Evolutionary conservation across 495 filamentous ascomycete genomes (phyloP), one percentile per base, ranked within the genome.

Genomic region (Aspergillus asperescens): DNA sequence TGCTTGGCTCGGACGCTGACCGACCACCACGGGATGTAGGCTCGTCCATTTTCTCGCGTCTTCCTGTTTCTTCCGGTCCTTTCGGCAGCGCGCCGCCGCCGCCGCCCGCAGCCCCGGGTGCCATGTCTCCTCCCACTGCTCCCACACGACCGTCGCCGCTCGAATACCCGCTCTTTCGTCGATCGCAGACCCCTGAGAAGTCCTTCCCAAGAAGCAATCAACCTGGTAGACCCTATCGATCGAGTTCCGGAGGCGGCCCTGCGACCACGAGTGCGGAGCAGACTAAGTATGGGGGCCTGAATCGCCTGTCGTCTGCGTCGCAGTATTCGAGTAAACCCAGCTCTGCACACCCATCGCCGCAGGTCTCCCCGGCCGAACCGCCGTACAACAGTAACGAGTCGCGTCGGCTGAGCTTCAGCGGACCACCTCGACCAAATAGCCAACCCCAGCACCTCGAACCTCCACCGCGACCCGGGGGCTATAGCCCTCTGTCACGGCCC

Each of bases 171-270:
- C 62, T 77, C 7, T 84, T 81, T 56, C 81, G 83, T 34, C 79
- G 85, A 34, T 86, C 88, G 2, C 82, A 87, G 57, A 91, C 88
- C 1, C 88, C 88, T 7, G 86, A 90, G 24, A 81, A 81, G 48
- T 71, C 63, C 12, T 70, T 61, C 51, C 61, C 66, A 7, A 74
- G 67, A 55, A 59, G 51, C 12, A 59, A 52, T 8, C 62, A 59
- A 40, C 50, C 63, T 10, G 61, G 58, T 23, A 68, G 74, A 8
- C 62, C 69, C 0, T 77, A 72, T 40, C 70, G 72, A 46, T 72
- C 77, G 13, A 67, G 67, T 24, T 79, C 77, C 0, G 71, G 71
- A 4, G 71, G 71, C 8, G 60, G 68, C 13, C 59, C 70, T 2
- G 60, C 62, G 38, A 34, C 64, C 3, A 31, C 69, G 5, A 57